These are phyloP conservation scores for Coleophoma eucalyptorum DNA, from an alignment of 2,329 filamentous ascomycete genomes.

Conservation along the genomic window DNA sequence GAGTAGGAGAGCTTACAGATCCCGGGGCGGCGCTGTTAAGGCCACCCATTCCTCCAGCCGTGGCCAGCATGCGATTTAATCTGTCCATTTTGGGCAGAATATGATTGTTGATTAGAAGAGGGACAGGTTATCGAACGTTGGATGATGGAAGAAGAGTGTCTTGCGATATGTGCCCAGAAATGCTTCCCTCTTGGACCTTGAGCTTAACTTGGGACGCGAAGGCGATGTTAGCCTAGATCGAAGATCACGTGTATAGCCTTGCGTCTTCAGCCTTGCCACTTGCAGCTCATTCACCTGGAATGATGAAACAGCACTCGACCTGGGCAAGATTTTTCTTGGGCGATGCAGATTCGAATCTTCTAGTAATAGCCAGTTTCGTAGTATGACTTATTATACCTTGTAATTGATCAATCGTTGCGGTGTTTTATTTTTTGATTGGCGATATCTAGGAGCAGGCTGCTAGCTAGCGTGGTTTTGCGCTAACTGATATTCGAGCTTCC, in stretches of 20 bases:
- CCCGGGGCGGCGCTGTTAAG: constrained; percentile 53
- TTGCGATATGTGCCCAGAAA: too few relatives aligned
- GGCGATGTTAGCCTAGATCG: neutral
- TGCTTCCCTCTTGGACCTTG: too few relatives aligned
- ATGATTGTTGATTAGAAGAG: neutral
- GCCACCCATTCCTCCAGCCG: constrained; percentile 64
- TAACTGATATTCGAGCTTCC: neutral
- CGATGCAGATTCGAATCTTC: too few relatives aligned
- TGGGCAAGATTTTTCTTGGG: too few relatives aligned
- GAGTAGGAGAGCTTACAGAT: constrained; percentile 45
- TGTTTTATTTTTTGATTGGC: too few relatives aligned
- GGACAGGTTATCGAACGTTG: neutral
- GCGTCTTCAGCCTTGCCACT: neutral
- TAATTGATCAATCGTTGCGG: too few relatives aligned
- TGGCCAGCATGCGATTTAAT: constrained; percentile 82
- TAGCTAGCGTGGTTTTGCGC: too few relatives aligned
- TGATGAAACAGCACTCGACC: too few relatives aligned
- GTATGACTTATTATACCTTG: too few relatives aligned
- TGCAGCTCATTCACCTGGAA: too few relatives aligned
- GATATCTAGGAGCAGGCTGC: too few relatives aligned
- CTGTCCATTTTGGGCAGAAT: constrained; percentile 66
- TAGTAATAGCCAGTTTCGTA: too few relatives aligned
- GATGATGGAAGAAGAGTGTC: neutral
- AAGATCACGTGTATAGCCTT: neutral
- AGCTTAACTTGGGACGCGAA: neutral